phyloP scores from a whole-genome alignment of 208 protist genomes.

The Lotmaria passim region DNA sequence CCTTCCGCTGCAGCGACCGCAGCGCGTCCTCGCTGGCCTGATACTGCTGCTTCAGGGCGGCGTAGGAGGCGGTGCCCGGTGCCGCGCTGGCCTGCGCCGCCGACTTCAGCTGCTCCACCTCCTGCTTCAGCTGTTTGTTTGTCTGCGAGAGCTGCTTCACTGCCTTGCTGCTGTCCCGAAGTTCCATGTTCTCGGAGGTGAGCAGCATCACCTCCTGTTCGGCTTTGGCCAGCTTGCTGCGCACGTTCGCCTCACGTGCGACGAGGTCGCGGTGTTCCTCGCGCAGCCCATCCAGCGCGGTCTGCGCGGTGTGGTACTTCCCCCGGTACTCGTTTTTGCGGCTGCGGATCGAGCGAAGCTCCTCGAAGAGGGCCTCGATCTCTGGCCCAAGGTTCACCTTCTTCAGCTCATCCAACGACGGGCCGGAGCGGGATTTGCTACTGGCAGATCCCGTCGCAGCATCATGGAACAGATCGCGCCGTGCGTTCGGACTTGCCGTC shows the following conservation, averaged over 20 bases:
- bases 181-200: constrained; percentile 87
- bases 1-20: constrained; percentile 82
- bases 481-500: not conserved
- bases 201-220: constrained; percentile 88
- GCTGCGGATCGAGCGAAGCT: constrained; percentile 69
- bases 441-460: not conserved
- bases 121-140: constrained; percentile 46
- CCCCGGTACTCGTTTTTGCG: constrained; percentile 89
- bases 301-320: constrained; percentile 48
- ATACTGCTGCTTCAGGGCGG: constrained; percentile 56
- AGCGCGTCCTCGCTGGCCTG: constrained; percentile 63
- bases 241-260: constrained; percentile 58
- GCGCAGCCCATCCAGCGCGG: constrained; percentile 37
- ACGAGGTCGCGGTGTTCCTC: constrained; percentile 39
- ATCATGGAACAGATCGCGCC: constrained; percentile 22
- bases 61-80: constrained; percentile 40
- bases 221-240: constrained; percentile 58
- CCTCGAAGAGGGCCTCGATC: constrained; percentile 88
- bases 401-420: constrained; percentile 84
- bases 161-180: constrained; percentile 62
- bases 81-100: constrained; percentile 26
- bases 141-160: constrained; percentile 55
- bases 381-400: constrained; percentile 86
- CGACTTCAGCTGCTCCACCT: constrained; percentile 48
- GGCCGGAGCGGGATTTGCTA: constrained; percentile 19